Evolutionary conservation across 108 stramenopile genomes (phyloP).

Genomic region (Pinguiococcus pyrenoidosus): DNA sequence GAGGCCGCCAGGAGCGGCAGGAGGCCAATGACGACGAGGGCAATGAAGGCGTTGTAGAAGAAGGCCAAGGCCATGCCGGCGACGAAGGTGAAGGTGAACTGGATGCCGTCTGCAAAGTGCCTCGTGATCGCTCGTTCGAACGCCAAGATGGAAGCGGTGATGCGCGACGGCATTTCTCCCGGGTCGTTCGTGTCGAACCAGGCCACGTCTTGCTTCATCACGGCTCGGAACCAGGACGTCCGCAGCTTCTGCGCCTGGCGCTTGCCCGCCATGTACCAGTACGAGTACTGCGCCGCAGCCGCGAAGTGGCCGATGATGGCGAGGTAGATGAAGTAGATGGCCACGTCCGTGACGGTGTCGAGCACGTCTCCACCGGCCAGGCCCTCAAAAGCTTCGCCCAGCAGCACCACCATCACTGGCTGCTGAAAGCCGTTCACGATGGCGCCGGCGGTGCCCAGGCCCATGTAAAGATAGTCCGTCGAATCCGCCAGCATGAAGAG

Average conservation of each 20-base stretch:
- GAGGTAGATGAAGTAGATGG: neutral
- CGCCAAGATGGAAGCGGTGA: neutral
- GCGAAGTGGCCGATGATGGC: neutral
- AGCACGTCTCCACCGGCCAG: neutral
- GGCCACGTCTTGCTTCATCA: conserved; percentile 2
- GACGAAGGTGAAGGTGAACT: neutral
- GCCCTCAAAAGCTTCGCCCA: neutral
- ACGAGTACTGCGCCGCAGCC: neutral
- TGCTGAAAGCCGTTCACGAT: neutral
- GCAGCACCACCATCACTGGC: neutral
- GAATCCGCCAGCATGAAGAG: neutral
- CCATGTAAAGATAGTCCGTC: neutral
- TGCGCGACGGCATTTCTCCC: neutral
- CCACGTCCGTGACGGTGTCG: neutral
- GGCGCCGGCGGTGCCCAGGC: neutral
- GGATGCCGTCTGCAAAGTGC: conserved; percentile 1
- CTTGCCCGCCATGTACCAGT: neutral
- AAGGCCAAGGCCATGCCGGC: conserved; percentile 1
- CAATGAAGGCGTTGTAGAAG: conserved; percentile 1
- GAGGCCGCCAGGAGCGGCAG: neutral
- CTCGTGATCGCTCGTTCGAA: neutral
- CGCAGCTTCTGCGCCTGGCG: neutral
- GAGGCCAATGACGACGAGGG: neutral
- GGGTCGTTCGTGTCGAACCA: conserved; percentile 3
- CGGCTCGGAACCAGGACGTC: neutral